phyloP scores from a whole-genome alignment of 106 monocot genomes.

The Acanthochlamys bracteata region DNA sequence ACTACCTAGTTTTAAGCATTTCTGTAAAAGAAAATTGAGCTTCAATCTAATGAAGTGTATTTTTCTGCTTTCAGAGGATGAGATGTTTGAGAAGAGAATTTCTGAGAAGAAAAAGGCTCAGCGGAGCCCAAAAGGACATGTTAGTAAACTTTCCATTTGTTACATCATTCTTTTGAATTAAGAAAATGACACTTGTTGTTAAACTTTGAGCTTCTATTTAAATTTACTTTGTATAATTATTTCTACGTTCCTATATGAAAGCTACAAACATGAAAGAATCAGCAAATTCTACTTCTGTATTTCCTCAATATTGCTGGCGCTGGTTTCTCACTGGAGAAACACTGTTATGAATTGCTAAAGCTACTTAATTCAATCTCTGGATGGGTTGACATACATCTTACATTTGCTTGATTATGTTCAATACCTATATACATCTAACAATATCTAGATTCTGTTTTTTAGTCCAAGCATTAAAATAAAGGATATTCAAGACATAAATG shows the following conservation, averaged over 20 bases:
- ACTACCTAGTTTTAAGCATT: no score
- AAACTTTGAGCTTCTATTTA: neutral
- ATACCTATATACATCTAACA: no score
- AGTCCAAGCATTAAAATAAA: no score
- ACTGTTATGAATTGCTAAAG: neutral
- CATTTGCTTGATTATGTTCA: no score
- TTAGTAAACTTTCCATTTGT: conserved; percentile 11
- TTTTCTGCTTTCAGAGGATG: conserved; percentile 29
- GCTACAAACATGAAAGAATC: neutral
- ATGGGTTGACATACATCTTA: no score
- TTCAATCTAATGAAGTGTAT: neutral
- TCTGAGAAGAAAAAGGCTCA: conserved; percentile 8
- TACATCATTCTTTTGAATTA: neutral
- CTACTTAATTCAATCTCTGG: no score
- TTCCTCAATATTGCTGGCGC: neutral
- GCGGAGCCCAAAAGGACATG: conserved; percentile 29
- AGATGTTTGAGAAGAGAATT: conserved; percentile 11
- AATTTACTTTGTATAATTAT: neutral
- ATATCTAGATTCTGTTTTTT: no score
- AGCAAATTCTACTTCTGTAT: neutral
- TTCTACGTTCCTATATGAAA: neutral
- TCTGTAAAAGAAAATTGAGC: no score
- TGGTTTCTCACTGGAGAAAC: neutral
- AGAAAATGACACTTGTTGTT: neutral
- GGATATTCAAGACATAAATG: no score